Percentiles rank a stretch among this genome's conserved stretches.
Conservation (phyloP, 345 rosid species). For the Abelmoschus esculentus region DNA sequence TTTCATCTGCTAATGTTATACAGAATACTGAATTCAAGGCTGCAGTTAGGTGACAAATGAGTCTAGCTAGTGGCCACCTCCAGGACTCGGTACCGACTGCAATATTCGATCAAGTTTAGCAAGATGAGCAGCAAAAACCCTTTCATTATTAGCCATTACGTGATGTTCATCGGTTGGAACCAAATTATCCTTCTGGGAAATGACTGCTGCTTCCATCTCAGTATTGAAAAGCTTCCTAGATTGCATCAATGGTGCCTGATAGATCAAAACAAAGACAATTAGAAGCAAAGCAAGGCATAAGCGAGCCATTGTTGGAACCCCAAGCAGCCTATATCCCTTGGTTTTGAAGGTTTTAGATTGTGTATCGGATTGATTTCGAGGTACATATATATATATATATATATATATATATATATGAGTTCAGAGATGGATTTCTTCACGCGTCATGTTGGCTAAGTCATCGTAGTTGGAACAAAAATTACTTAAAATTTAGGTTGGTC, state of each 20-base stretch:
- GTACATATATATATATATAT: no score
- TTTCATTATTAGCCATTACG: constrained; percentile 1
- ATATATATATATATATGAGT: no score
- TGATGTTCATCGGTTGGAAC: constrained; percentile 6
- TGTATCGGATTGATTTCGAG: no score
- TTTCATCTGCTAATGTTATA: no score
- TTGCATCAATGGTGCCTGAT: constrained; percentile 6
- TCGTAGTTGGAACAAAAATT: no score
- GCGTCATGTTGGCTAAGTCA: no score
- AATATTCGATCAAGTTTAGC: constrained; percentile 14
- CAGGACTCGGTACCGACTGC: constrained; percentile 3
- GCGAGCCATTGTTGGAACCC: constrained; percentile 4
- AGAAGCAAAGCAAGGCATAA: background rate
- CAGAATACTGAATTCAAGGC: background rate
- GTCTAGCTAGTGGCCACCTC: constrained; percentile 6
- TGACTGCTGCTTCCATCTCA: background rate
- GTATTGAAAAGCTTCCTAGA: constrained; percentile 16
- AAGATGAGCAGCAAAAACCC: constrained; percentile 1
- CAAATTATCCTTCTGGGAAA: constrained; percentile 7
- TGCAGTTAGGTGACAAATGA: background rate
- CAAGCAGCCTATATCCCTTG: background rate
- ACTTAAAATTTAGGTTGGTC: no score
- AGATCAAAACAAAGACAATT: constrained; percentile 2
- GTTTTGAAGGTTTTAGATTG: no score
- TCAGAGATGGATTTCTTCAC: no score